Percentiles rank a stretch among this genome's conserved stretches.
Conservation (phyloP, 2,329 filamentous ascomycete species). For the Beauveria australis region DNA sequence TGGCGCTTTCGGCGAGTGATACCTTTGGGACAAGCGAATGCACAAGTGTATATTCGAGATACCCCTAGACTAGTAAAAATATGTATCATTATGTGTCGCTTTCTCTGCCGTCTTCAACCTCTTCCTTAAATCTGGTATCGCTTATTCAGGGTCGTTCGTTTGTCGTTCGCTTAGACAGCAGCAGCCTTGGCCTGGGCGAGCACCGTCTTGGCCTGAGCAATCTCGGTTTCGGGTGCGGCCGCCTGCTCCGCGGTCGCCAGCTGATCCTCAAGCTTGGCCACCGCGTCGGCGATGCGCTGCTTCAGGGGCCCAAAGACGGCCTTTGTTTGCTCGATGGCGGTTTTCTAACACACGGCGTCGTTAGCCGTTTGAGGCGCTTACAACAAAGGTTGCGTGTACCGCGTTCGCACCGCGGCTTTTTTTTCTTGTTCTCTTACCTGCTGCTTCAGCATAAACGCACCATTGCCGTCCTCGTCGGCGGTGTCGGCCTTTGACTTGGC, state of each 20-base stretch:
- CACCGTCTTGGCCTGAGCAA: slow-evolving; percentile 47
- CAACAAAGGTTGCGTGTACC: too few relatives aligned
- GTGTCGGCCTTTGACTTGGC: slow-evolving; percentile 44
- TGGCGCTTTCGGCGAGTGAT: neutral
- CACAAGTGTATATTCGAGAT: slow-evolving; percentile 14
- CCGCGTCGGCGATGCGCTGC: slow-evolving; percentile 61
- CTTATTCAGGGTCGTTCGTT: neutral
- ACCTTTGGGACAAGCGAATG: neutral
- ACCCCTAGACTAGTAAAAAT: slow-evolving; percentile 11
- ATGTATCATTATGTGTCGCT: neutral
- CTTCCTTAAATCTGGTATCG: slow-evolving; percentile 15
- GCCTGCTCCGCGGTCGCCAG: slow-evolving; percentile 55
- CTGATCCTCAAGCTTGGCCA: slow-evolving; percentile 66
- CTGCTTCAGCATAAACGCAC: slow-evolving; percentile 72
- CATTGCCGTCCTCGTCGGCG: slow-evolving; percentile 60
- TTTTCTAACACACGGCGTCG: slow-evolving; percentile 43
- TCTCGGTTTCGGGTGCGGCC: slow-evolving; percentile 37
- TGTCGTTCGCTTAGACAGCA: neutral
- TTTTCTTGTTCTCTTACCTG: slow-evolving; percentile 48
- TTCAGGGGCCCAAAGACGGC: slow-evolving; percentile 68
- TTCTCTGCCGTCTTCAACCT: neutral
- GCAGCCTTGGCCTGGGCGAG: slow-evolving; percentile 39
- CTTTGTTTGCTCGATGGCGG: slow-evolving; percentile 80
- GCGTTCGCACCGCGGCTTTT: too few relatives aligned
- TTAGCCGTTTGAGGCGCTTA: neutral